A percentile compares a stretch with the other conserved stretches of the same genome.
Evolutionary conservation across 805 yeast genomes (phyloP).

Genomic region (Barnettozyma salicaria): DNA sequence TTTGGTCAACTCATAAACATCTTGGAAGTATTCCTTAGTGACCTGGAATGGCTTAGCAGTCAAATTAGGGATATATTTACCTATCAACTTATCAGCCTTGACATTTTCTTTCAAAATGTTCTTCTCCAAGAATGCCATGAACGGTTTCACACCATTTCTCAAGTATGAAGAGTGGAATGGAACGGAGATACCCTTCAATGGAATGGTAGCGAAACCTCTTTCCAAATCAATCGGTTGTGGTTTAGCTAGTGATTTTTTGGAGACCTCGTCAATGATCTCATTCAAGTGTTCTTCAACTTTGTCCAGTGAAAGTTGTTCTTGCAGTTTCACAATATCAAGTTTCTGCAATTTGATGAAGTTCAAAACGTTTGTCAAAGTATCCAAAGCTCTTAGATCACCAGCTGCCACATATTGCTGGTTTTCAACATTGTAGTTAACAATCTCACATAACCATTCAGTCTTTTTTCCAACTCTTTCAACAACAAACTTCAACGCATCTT

Average conservation of each 20-base stretch:
- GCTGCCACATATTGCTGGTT: slow-evolving; percentile 98
- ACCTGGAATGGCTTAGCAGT: slow-evolving; percentile 96
- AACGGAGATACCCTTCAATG: slow-evolving; percentile 97
- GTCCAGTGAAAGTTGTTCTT: slow-evolving; percentile 75
- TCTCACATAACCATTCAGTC: slow-evolving; percentile 93
- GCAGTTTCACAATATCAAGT: slow-evolving; percentile 85
- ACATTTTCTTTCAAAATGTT: slow-evolving; percentile 93
- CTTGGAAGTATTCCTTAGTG: slow-evolving; percentile 95
- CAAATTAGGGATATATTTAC: slow-evolving; percentile 96
- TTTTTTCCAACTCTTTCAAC: slow-evolving; percentile 79
- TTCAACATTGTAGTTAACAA: slow-evolving; percentile 97
- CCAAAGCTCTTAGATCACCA: slow-evolving; percentile 95
- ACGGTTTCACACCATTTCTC: slow-evolving; percentile 98
- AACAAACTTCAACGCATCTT: slow-evolving; percentile 90
- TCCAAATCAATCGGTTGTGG: slow-evolving; percentile 96
- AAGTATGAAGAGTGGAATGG: slow-evolving; percentile 99
- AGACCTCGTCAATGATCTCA: slow-evolving; percentile 82
- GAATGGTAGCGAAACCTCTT: slow-evolving; percentile 97
- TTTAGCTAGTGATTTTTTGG: slow-evolving; percentile 76
- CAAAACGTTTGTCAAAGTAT: slow-evolving; percentile 86
- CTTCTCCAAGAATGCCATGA: slow-evolving; percentile 95
- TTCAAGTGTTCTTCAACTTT: slow-evolving; percentile 82
- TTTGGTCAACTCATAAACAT: slow-evolving; percentile 85
- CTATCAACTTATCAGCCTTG: slow-evolving; percentile 87
- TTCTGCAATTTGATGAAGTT: slow-evolving; percentile 92